These are phyloP conservation scores for Alternaria brassicae DNA, from an alignment of 2,329 filamentous ascomycete genomes.

Conservation along the genomic window DNA sequence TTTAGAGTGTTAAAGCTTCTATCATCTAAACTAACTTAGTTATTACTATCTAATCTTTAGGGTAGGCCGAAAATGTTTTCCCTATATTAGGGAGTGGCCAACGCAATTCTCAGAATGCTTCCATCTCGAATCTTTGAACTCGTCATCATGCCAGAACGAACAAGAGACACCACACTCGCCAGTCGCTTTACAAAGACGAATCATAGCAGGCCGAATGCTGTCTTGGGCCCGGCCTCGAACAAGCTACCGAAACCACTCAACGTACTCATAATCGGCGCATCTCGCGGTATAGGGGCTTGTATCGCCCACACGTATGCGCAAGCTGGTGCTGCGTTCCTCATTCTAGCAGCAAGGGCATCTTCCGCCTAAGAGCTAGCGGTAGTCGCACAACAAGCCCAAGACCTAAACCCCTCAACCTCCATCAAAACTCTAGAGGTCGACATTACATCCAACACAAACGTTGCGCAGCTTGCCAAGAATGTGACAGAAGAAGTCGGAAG, in stretches of 20 bases:
- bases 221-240: slow-evolving; percentile 27
- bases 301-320: slow-evolving; percentile 42
- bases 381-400: slow-evolving; percentile 20
- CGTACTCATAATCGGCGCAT: slow-evolving; percentile 45
- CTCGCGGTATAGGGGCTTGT: slow-evolving; percentile 40
- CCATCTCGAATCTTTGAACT: background rate
- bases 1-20: no score
- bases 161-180: slow-evolving; percentile 27
- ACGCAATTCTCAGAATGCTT: background rate
- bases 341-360: slow-evolving; percentile 36
- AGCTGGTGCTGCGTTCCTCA: slow-evolving; percentile 33
- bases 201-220: slow-evolving; percentile 19
- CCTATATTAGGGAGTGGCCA: background rate
- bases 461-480: slow-evolving; percentile 29
- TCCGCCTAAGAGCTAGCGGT: slow-evolving; percentile 21
- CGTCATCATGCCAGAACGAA: slow-evolving; percentile 16
- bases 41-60: no score
- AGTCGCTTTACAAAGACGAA: slow-evolving; percentile 23
- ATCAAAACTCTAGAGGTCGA: slow-evolving; percentile 31
- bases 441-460: slow-evolving; percentile 36
- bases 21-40: no score
- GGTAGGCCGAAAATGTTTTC: no score
- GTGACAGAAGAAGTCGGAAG: slow-evolving; percentile 33
- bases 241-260: slow-evolving; percentile 29
- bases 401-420: slow-evolving; percentile 11